Conservation (phyloP, 108 stramenopile genomes). For the Fragilariopsis cylindrus region DNA sequence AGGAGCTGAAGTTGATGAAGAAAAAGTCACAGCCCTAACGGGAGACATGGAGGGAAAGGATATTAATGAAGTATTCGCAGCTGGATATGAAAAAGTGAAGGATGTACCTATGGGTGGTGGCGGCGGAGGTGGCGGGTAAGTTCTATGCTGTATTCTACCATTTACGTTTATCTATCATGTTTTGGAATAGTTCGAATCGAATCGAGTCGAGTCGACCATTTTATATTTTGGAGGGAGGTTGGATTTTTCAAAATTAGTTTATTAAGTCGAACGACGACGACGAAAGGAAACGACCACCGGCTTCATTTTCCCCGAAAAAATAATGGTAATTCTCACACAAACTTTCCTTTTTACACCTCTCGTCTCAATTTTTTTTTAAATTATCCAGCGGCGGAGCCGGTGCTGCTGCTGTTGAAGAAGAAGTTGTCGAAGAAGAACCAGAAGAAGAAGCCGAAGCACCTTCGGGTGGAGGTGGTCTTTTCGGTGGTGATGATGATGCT, state of each 20-base stretch:
- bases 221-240: background rate
- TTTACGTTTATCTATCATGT: background rate
- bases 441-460: conserved; percentile 58
- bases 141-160: background rate
- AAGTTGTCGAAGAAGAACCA: conserved; percentile 41
- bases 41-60: conserved; percentile 86
- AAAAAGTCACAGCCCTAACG: conserved; percentile 59
- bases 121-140: conserved; percentile 75
- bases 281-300: too few relatives aligned
- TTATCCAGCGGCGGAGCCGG: conserved; percentile 50
- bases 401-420: conserved; percentile 46
- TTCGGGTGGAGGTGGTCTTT: conserved; percentile 82
- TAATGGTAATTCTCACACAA: background rate
- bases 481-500: conserved; percentile 44
- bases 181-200: background rate
- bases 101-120: conserved; percentile 92
- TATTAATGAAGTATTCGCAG: conserved; percentile 77
- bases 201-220: too few relatives aligned
- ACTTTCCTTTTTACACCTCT: background rate
- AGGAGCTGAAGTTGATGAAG: conserved; percentile 75
- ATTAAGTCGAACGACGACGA: too few relatives aligned
- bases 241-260: background rate
- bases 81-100: conserved; percentile 89
- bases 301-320: background rate
- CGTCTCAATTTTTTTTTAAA: background rate